A percentile compares a stretch with the other conserved stretches of the same genome.
Conservation (phyloP, 1,284 basidiomycete species). For the Trichosporon inkin region DNA sequence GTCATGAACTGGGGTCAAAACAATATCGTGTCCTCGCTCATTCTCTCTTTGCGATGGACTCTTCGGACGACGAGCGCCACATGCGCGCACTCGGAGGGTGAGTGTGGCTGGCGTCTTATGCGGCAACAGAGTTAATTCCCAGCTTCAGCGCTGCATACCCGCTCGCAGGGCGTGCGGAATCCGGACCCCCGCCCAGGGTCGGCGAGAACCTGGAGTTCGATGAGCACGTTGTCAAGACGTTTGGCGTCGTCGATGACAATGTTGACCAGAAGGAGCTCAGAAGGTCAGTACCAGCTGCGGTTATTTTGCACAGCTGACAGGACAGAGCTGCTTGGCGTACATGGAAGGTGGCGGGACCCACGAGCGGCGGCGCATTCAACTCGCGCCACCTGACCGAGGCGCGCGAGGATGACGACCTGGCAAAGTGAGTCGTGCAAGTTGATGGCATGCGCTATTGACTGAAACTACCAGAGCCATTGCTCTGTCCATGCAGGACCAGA, state of each 20-base stretch:
- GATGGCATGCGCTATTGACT: background rate
- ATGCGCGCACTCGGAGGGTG: background rate
- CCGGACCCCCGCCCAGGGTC: slow-evolving; percentile 17
- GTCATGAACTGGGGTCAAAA: slow-evolving; percentile 1
- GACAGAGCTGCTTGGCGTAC: slow-evolving; percentile 42
- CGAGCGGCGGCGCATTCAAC: slow-evolving; percentile 1
- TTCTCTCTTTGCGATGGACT: background rate
- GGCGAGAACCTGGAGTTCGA: slow-evolving; percentile 40
- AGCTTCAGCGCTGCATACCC: background rate
- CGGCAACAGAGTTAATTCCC: background rate
- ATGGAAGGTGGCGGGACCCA: slow-evolving; percentile 31
- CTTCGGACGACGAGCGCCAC: slow-evolving; percentile 2
- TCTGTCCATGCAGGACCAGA: slow-evolving; percentile 28
- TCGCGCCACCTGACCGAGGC: background rate
- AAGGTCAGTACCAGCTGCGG: slow-evolving; percentile 22
- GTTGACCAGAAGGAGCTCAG: slow-evolving; percentile 31
- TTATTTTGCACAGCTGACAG: background rate
- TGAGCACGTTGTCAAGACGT: slow-evolving; percentile 25
- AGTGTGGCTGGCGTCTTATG: background rate
- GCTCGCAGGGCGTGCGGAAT: background rate
- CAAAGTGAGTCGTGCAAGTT: slow-evolving; percentile 23
- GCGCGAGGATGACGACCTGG: slow-evolving; percentile 38
- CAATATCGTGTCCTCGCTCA: background rate
- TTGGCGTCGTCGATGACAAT: slow-evolving; percentile 23
- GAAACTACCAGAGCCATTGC: slow-evolving; percentile 26